Evolutionary conservation across 2,329 filamentous ascomycete species (phyloP), one percentile per base, ranked within the genome.

Genomic region (Calonectria pseudoturangicola): DNA sequence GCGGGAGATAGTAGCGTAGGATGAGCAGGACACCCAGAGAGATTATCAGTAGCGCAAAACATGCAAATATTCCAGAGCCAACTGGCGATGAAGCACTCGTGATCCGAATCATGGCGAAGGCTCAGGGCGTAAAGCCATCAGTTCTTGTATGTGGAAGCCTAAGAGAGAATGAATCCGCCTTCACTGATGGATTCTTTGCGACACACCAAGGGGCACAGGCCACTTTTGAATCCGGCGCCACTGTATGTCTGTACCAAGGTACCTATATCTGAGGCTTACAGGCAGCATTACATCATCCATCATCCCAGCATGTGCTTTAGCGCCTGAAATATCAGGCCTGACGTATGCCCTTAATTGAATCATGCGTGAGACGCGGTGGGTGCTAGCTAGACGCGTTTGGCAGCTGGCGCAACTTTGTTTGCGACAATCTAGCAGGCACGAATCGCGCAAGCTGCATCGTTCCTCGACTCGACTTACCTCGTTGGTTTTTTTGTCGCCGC

Each of bases 1-100:
- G 89, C 3, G 96, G 96, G 12, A 99, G 91, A 85, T 96, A 99
- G 86, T 95, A 92, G 80, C 97, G 93, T 72, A 98, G 88, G 74
- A 98, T 92, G 27, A 98, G 88, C 51, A 99, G 90, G 72, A 97
- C 95, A 73, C 93, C 87, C 74, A 93, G 83, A 76, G 93, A 95
- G 77, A 98, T 94, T 76, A 91, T 83, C 77, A 96, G 85, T 47
- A 98, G 89, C 73, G 95, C 91, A 79, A 94, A 80, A 77, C 92
- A 83, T 76, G 94, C 91, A 85, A 98, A 97, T 81, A 96, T 87
- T 81, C 92, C 91, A 67, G 96, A 98, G 84, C 93, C 93, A 66
- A 95, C 90, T 41, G 95, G 92, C 74, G 92, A 92, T 76, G 89
- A 85, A 70, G 87, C 86, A 79, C 84, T 87, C 78, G 84, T 80